These are phyloP conservation scores for Porodaedalea pini DNA, from an alignment of 1,284 basidiomycete species.

Conservation along the genomic window DNA sequence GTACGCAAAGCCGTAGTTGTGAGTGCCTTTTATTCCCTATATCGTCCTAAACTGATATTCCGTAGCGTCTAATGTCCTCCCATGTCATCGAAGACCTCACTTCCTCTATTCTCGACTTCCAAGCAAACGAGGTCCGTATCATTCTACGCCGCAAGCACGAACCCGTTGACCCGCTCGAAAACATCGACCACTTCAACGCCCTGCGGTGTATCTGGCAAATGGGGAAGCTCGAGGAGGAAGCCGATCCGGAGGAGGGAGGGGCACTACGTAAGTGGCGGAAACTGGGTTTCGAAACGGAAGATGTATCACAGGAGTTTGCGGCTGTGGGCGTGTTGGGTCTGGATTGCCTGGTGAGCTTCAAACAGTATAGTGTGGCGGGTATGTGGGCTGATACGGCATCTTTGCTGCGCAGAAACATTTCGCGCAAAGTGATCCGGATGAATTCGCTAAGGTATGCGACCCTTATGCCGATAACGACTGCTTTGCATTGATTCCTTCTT, in stretches of 20 bases:
- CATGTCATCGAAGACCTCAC: constrained; percentile 84
- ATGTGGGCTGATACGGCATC: constrained; percentile 13
- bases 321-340: constrained; percentile 84
- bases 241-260: constrained; percentile 40
- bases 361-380: neutral
- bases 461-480: neutral
- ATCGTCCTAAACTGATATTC: constrained; percentile 16
- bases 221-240: constrained; percentile 54
- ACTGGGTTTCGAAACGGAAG: constrained; percentile 78
- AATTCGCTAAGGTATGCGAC: constrained; percentile 73
- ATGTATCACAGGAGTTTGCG: constrained; percentile 77
- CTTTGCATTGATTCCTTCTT: neutral
- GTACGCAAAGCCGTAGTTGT: constrained; percentile 84
- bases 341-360: constrained; percentile 69
- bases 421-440: constrained; percentile 67
- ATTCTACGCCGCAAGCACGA: constrained; percentile 79
- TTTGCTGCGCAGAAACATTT: constrained; percentile 58
- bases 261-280: constrained; percentile 69
- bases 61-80: constrained; percentile 80
- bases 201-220: constrained; percentile 72
- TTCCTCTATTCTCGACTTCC: constrained; percentile 88
- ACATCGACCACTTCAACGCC: constrained; percentile 57
- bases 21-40: constrained; percentile 30
- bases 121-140: constrained; percentile 82
- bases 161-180: constrained; percentile 65